Evolutionary conservation across 495 filamentous ascomycete species (phyloP), one percentile per base, ranked within the genome.

Genomic region (Annulohypoxylon stygium): DNA sequence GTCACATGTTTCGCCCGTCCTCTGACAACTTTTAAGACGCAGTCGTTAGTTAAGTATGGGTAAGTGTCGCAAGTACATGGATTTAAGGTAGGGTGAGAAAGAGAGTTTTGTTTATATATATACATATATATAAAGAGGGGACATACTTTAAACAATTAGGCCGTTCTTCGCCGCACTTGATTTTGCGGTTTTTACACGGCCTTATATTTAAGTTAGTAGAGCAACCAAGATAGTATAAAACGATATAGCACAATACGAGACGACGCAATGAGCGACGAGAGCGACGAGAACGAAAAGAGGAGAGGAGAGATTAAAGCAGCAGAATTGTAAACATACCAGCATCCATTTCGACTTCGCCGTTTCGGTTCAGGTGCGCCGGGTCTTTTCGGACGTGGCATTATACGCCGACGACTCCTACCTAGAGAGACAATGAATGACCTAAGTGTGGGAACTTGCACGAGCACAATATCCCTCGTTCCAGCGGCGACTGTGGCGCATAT

Each of bases 81-180:
- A 39, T 39, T 2, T 3, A 37, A 39, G 10, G 36, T 8, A 45
- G 23, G 5, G 63, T 30, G 12, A 26, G n/a, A 63, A 54, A 65
- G 18, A 36, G 51, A 72, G 61, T 23, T 23, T 23, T 23, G 20
- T 23, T 23, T 23, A 23, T 23, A 23, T 23, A 23, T 23, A 23
- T 23, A 23, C 20, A 23, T 23, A 23, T 23, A 23, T 23, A 23
- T 23, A 23, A 48, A 61, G 54, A 60, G 70, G 39, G 16, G 45
- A 18, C 61, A 51, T 81, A 81, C 79, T 95, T 95, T 58, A 87
- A 76, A 79, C 93, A 97, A 75, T 81, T 80, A 9, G 93, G 93
- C 74, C 92, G 93, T 76, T 92, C 90, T 78, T 97, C 93, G 18
- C 91, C 93, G 78, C 93, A 96, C 84, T 97, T 96, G 70, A 96